Percentiles rank a stretch among this genome's conserved stretches.
Evolutionary conservation across 2,329 filamentous ascomycete species (phyloP).

Genomic region (Xylaria sp.): DNA sequence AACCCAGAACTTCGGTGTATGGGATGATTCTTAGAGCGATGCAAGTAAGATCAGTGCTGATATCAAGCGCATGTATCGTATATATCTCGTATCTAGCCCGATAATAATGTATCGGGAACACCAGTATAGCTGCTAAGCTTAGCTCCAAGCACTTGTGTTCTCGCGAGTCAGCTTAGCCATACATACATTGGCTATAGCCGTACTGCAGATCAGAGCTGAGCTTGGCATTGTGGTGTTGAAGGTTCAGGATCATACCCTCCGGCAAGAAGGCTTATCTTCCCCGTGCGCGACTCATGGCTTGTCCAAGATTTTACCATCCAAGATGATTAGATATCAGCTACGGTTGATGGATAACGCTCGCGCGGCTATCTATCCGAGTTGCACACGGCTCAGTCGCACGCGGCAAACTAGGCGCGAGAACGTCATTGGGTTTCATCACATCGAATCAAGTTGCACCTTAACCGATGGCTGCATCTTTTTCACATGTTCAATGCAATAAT

Average conservation of each 20-base stretch:
- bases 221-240: neutral
- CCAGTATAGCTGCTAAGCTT: neutral
- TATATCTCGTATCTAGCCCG: slow-evolving; percentile 18
- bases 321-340: neutral
- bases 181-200: neutral
- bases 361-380: slow-evolving; percentile 9
- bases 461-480: neutral
- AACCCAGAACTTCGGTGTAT: neutral
- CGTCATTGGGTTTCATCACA: neutral
- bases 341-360: neutral
- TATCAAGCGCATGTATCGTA: slow-evolving; percentile 9
- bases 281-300: neutral
- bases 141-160: neutral
- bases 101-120: slow-evolving; percentile 11
- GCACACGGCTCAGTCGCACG: neutral
- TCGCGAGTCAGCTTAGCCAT: slow-evolving; percentile 9
- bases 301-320: neutral
- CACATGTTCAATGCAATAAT: neutral
- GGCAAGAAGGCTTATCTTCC: neutral
- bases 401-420: slow-evolving; percentile 3
- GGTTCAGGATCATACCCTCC: neutral
- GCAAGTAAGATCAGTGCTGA: slow-evolving; percentile 28
- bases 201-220: neutral
- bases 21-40: neutral
- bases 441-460: neutral